Evolutionary conservation across 2,329 filamentous ascomycete species (phyloP).

Genomic region (Remersonia thermophila): DNA sequence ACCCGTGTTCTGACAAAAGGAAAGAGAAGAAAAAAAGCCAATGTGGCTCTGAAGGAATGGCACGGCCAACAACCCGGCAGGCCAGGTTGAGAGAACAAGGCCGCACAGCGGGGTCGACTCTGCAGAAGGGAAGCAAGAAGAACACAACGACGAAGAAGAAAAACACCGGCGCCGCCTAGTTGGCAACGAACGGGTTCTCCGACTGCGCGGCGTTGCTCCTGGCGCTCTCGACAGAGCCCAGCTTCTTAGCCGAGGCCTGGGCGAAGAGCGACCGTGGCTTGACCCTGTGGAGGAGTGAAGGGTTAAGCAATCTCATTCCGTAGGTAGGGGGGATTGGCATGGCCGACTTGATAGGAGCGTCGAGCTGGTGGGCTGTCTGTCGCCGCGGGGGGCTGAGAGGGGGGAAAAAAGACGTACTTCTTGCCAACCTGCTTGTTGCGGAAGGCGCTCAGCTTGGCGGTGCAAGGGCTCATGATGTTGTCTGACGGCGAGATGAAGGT

Average conservation of each 20-base stretch:
- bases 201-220: constrained; percentile 21
- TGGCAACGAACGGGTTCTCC: constrained; percentile 11
- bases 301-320: neutral
- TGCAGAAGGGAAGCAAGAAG: too few species aligned
- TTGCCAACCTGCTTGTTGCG: constrained; percentile 71
- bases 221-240: constrained; percentile 17
- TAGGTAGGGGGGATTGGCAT: neutral
- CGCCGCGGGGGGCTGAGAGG: too few species aligned
- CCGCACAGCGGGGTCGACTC: too few species aligned
- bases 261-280: constrained; percentile 59
- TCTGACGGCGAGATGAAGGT: constrained; percentile 73
- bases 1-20: neutral
- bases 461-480: constrained; percentile 77
- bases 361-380: too few species aligned
- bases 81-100: too few species aligned
- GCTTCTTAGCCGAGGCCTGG: constrained; percentile 51
- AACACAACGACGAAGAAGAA: neutral
- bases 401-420: constrained; percentile 33
- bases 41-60: neutral
- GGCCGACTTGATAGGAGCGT: too few species aligned
- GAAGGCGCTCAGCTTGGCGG: constrained; percentile 68
- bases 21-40: neutral
- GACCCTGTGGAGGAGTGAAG: constrained; percentile 28
- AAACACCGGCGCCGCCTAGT: neutral
- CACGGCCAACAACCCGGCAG: too few species aligned